Conservation (phyloP, 306 rosid species). For the Astragalus glycyphyllos region DNA sequence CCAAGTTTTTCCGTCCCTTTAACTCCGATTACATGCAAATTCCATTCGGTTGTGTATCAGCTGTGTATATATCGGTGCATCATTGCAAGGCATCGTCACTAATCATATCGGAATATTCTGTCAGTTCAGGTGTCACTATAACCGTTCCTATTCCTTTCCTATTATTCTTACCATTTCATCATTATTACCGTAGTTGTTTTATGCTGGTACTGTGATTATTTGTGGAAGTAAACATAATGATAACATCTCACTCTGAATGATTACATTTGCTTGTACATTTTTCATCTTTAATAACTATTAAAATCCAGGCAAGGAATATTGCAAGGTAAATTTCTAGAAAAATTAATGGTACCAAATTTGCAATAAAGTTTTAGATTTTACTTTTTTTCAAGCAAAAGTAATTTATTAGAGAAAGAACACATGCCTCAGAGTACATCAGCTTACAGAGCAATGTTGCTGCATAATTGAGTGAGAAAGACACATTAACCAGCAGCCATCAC, state of each 20-base stretch:
- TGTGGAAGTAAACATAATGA: conserved; percentile 42
- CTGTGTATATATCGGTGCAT: no score
- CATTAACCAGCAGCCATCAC: no score
- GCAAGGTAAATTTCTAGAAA: conserved; percentile 24
- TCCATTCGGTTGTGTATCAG: no score
- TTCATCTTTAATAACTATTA: not conserved
- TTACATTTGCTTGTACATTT: conserved; percentile 3
- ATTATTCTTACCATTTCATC: conserved; percentile 36
- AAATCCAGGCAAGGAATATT: conserved; percentile 17
- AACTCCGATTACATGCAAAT: no score
- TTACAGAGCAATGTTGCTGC: no score
- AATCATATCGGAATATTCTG: not conserved
- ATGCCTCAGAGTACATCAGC: no score
- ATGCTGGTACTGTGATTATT: conserved; percentile 38
- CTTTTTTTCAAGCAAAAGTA: no score
- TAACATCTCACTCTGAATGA: conserved; percentile 43
- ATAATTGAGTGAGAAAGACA: no score
- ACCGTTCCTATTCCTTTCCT: conserved; percentile 39
- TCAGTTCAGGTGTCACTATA: conserved; percentile 48
- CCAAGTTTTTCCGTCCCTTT: no score
- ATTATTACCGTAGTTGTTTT: conserved; percentile 47
- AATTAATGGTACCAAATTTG: conserved; percentile 6
- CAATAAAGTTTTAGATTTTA: no score
- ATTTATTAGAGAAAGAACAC: no score
- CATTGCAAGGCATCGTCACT: no score